These are phyloP conservation scores for Yamadazyma sp. DNA, from an alignment of 1,139 yeast species.

Conservation along the genomic window DNA sequence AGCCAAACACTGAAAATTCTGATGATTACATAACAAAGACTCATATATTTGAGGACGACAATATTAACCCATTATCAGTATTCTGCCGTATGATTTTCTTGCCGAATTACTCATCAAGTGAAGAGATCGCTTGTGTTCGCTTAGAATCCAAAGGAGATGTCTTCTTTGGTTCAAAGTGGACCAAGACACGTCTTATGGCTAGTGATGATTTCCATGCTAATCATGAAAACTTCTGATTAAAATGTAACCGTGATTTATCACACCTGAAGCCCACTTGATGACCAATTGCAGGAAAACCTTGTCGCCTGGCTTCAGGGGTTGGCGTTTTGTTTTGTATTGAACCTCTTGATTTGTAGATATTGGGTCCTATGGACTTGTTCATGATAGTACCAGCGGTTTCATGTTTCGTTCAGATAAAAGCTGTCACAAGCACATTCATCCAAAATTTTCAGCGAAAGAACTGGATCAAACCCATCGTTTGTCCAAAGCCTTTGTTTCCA, in stretches of 20 bases:
- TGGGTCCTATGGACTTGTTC: too few species aligned
- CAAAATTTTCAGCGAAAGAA: too few species aligned
- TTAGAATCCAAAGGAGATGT: neutral
- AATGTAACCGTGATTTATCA: slow-evolving; percentile 22
- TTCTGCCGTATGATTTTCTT: neutral
- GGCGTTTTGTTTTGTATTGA: too few species aligned
- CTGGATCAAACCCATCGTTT: too few species aligned
- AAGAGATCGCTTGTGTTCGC: slow-evolving; percentile 1
- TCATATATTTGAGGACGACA: slow-evolving; percentile 9
- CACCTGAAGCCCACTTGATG: slow-evolving; percentile 16
- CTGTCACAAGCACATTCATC: too few species aligned
- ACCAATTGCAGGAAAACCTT: too few species aligned
- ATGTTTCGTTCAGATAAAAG: too few species aligned
- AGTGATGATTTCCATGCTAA: slow-evolving; percentile 54
- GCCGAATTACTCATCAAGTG: neutral
- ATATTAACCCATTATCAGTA: slow-evolving; percentile 11
- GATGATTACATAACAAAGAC: slow-evolving; percentile 20
- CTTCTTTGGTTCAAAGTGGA: neutral
- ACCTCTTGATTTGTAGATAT: too few species aligned
- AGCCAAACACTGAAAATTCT: slow-evolving; percentile 60
- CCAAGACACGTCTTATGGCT: slow-evolving; percentile 21
- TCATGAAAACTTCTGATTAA: slow-evolving; percentile 49
- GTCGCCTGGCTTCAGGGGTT: too few species aligned
- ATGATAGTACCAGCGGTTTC: too few species aligned
- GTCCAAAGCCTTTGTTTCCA: too few species aligned